Percentiles rank a stretch among this genome's conserved stretches.
Evolutionary conservation across 805 yeast species (phyloP).

Genomic region (Ogataea corticis): DNA sequence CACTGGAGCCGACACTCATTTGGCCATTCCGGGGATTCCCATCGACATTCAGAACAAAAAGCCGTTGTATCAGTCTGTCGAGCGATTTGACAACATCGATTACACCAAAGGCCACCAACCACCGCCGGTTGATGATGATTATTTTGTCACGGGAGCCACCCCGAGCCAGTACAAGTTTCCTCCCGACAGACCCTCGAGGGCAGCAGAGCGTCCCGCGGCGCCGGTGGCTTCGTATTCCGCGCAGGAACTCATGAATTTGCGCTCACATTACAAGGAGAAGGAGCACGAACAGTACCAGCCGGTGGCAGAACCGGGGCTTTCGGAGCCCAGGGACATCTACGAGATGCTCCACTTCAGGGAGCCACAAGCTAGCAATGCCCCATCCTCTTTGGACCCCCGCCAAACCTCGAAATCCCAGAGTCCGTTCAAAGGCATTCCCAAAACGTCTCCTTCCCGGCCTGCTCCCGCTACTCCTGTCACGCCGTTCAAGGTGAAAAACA

Average conservation of each 20-base stretch:
- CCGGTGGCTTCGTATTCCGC: slow-evolving; percentile 40
- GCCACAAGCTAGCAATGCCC: too few relatives aligned
- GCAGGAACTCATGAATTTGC: slow-evolving; percentile 40
- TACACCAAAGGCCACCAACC: slow-evolving; percentile 7
- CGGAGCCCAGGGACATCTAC: not conserved
- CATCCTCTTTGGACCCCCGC: not conserved
- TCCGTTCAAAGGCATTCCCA: not conserved
- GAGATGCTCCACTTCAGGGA: not conserved
- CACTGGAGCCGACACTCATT: slow-evolving; percentile 52
- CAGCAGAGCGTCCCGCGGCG: too few relatives aligned
- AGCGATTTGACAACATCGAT: slow-evolving; percentile 37
- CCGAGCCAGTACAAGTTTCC: slow-evolving; percentile 62
- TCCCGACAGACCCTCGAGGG: slow-evolving; percentile 32
- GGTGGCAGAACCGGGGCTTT: too few relatives aligned
- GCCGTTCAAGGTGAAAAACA: slow-evolving; percentile 25
- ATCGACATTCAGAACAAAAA: slow-evolving; percentile 28
- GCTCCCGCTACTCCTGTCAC: slow-evolving; percentile 11
- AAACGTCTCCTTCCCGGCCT: not conserved
- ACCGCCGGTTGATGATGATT: slow-evolving; percentile 35
- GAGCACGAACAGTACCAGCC: too few relatives aligned
- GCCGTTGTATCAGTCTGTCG: slow-evolving; percentile 35
- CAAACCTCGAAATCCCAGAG: not conserved
- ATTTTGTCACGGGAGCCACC: slow-evolving; percentile 45
- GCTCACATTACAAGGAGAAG: slow-evolving; percentile 4
- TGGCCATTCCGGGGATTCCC: slow-evolving; percentile 56